phyloP scores from a whole-genome alignment of 2,329 filamentous ascomycete species.

The Phyllosticta ampelicida region DNA sequence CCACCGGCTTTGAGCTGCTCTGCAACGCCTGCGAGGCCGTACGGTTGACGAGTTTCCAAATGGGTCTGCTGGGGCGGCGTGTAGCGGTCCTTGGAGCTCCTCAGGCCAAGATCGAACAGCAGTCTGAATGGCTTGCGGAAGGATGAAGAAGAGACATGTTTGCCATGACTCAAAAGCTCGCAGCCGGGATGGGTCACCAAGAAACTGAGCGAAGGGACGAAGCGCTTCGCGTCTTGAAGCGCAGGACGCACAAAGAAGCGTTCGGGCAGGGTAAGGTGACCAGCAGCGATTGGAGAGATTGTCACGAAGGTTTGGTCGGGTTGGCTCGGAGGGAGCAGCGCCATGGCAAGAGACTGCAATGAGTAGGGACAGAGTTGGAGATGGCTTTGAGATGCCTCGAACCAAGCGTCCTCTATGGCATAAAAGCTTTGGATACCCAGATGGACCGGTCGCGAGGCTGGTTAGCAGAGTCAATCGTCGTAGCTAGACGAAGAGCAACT shows the following conservation, averaged over 20 bases:
- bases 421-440: too few relatives aligned
- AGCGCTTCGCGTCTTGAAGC: conserved; percentile 32
- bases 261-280: conserved; percentile 38
- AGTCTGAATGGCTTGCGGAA: conserved; percentile 24
- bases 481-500: too few relatives aligned
- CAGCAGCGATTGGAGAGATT: conserved; percentile 22
- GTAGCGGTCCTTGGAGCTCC: conserved; percentile 36
- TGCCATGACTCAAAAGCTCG: conserved; percentile 7
- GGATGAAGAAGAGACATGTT: background rate
- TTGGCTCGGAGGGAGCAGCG: conserved; percentile 15
- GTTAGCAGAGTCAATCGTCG: background rate
- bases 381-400: background rate
- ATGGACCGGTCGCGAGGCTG: background rate
- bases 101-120: conserved; percentile 46
- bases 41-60: conserved; percentile 35
- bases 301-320: conserved; percentile 20
- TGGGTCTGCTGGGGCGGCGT: conserved; percentile 35
- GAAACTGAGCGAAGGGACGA: conserved; percentile 45
- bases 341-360: background rate
- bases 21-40: conserved; percentile 28
- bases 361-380: background rate
- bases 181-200: conserved; percentile 38
- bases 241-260: conserved; percentile 36
- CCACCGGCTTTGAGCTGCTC: conserved; percentile 28
- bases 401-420: background rate